A percentile compares a stretch with the other conserved stretches of the same genome.
Evolutionary conservation across 1,284 basidiomycete genomes (phyloP).

Genomic region (Ustilago tritici): DNA sequence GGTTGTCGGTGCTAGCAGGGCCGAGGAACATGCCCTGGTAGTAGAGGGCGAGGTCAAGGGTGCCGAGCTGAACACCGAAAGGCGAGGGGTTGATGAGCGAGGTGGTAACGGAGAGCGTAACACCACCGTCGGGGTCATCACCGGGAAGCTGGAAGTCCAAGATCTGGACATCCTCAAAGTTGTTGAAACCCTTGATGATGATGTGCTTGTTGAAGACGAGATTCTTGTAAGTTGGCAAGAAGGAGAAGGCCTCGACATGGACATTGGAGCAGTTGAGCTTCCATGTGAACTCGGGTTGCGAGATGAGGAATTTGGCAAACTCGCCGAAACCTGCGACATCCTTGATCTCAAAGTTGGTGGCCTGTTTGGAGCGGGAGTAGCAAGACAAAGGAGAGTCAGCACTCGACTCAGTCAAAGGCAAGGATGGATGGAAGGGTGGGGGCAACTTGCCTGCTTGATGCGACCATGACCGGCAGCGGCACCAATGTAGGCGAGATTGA

Average conservation of each 20-base stretch:
- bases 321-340: conserved; percentile 65
- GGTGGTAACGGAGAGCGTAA: conserved; percentile 77
- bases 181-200: conserved; percentile 75
- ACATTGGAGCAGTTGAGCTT: conserved; percentile 75
- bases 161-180: conserved; percentile 76
- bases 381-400: conserved; percentile 3
- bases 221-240: conserved; percentile 64
- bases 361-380: conserved; percentile 16
- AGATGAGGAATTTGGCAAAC: conserved; percentile 74
- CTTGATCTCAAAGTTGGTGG: conserved; percentile 67
- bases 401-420: neutral
- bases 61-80: conserved; percentile 79
- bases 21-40: conserved; percentile 78
- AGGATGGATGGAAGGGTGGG: neutral
- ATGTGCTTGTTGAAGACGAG: conserved; percentile 59
- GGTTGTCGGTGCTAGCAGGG: conserved; percentile 71
- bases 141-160: conserved; percentile 79
- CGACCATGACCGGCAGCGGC: conserved; percentile 69
- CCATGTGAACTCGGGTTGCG: conserved; percentile 80
- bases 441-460: conserved; percentile 65
- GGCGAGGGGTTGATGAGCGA: conserved; percentile 79
- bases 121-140: conserved; percentile 78
- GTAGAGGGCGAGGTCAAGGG: conserved; percentile 76
- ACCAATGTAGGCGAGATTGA: conserved; percentile 62
- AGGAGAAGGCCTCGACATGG: conserved; percentile 76